These are phyloP conservation scores for Tanacetum coccineum DNA, from an alignment of 129 eudicot species.

Conservation along the genomic window DNA sequence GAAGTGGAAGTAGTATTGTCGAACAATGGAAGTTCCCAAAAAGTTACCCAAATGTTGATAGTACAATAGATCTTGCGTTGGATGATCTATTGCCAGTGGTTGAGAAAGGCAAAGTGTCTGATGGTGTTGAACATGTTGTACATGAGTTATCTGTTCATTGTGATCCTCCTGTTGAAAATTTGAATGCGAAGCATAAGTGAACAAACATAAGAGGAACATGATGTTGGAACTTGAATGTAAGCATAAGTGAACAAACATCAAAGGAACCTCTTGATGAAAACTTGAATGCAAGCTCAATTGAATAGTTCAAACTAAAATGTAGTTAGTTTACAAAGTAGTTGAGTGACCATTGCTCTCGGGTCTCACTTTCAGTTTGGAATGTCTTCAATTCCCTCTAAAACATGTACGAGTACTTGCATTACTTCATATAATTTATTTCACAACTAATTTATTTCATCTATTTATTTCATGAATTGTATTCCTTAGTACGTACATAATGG, in stretches of 20 bases:
- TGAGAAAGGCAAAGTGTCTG: conserved; percentile 26
- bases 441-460: no score
- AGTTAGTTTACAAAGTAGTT: no score
- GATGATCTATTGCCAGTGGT: conserved; percentile 18
- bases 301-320: no score
- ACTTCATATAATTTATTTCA: no score
- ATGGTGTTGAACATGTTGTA: conserved; percentile 19
- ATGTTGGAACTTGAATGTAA: conserved; percentile 19
- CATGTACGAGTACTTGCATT: no score
- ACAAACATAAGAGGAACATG: conserved; percentile 23
- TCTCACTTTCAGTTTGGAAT: no score
- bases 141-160: conserved; percentile 13
- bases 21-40: conserved; percentile 21
- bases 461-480: no score
- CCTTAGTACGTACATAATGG: no score
- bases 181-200: conserved; percentile 25
- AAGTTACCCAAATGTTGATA: conserved; percentile 21
- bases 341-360: no score
- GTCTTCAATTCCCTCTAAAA: no score
- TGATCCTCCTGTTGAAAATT: conserved; percentile 20
- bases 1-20: conserved; percentile 27
- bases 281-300: conserved; percentile 2
- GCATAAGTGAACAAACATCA: no score
- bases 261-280: conserved; percentile 20
- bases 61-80: conserved; percentile 18